phyloP scores from a whole-genome alignment of 192 early-diverging fungal species.

The Chytriomyces hyalinus region DNA sequence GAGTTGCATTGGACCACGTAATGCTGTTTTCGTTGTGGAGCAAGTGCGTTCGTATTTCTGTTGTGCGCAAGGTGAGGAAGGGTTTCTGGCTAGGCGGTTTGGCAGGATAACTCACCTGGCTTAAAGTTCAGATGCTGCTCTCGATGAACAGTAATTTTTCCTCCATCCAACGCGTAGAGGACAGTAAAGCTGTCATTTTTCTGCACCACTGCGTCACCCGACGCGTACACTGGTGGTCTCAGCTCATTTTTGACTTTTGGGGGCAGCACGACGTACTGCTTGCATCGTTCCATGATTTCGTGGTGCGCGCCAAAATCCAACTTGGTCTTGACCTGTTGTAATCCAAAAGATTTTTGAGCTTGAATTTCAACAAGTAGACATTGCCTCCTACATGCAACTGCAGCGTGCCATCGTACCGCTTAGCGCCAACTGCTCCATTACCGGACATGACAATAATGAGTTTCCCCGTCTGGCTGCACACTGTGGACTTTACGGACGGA shows the following conservation, averaged over 20 bases:
- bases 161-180: slow-evolving; percentile 39
- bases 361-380: slow-evolving; percentile 2
- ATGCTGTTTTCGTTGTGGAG: slow-evolving; percentile 18
- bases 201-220: slow-evolving; percentile 44
- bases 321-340: slow-evolving; percentile 46
- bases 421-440: slow-evolving; percentile 37
- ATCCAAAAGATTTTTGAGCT: background rate
- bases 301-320: slow-evolving; percentile 54
- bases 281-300: slow-evolving; percentile 37
- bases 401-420: slow-evolving; percentile 15
- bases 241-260: slow-evolving; percentile 9
- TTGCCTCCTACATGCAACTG: slow-evolving; percentile 28
- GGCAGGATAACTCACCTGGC: slow-evolving; percentile 22
- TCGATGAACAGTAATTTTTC: slow-evolving; percentile 23
- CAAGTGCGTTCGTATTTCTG: slow-evolving; percentile 28
- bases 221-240: slow-evolving; percentile 34
- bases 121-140: slow-evolving; percentile 22
- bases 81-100: background rate
- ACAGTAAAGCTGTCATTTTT: slow-evolving; percentile 24
- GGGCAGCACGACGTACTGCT: slow-evolving; percentile 3
- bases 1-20: background rate
- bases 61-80: background rate
- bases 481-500: slow-evolving; percentile 19
- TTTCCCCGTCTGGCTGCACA: slow-evolving; percentile 35
- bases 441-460: slow-evolving; percentile 39